Evolutionary conservation across 2,329 filamentous ascomycete genomes (phyloP), one percentile per base, ranked within the genome.

Genomic region (Exophiala calicioides): DNA sequence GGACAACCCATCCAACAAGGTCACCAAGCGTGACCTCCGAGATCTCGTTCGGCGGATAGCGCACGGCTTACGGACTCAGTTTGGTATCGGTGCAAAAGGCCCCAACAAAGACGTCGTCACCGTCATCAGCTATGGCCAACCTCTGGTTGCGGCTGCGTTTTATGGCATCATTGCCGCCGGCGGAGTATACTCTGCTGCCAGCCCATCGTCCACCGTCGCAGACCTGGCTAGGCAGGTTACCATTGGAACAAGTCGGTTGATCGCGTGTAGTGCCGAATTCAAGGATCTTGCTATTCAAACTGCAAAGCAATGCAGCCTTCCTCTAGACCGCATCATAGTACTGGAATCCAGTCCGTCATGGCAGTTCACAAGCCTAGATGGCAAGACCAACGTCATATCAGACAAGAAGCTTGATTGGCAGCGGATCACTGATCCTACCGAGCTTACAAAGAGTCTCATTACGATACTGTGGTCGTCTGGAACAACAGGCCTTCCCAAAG

Each of bases 151-250:
- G 0, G 68, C 73, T 9, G 54, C 80, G 1, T 78, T 80, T 58
- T 82, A 72, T 53, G 76, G 74, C 10, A 73, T 81, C 41, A 68
- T 84, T 34, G 80, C 77, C 3, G 78, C 79, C 2, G 79, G 75
- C 1, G 81, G 79, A 13, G 72, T 84, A 19, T 83, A 79, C 56
- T 78, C 77, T 5, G 74, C 77, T 4, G 77, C 77, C 0, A 76
- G 71, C 35, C 68, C 77, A 0, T 68, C 72, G 0, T 73, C 70
- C 4, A 80, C 78, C 0, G 65, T 71, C 0, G 57, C 65, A 2
- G 80, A 84, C 19, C 62, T 83, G 6, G 70, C 71, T 3, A 68
- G 74, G 19, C 73, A 75, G 53, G 65, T 77, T 10, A 64, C 63
- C 12, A 65, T 70, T 18, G 73, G 69, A 0, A 62, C 64, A 4